Conservation (phyloP, 2,329 filamentous ascomycete genomes). For the Penicillium oxalicum region DNA sequence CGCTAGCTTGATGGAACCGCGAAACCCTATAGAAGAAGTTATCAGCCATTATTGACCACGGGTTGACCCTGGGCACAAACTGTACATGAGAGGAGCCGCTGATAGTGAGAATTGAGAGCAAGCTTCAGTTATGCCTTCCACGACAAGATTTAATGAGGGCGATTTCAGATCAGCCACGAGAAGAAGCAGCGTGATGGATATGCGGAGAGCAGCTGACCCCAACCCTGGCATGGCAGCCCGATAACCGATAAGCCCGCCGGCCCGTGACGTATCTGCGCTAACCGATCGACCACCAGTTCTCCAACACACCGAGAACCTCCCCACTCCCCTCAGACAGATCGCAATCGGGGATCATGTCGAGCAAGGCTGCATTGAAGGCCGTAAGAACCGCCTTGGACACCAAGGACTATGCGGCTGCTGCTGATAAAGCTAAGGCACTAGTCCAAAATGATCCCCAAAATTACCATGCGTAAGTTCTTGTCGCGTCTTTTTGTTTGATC, state of each 20-base stretch:
- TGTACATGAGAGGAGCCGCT: too few relatives aligned
- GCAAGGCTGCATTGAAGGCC: constrained; percentile 72
- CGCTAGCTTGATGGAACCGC: too few relatives aligned
- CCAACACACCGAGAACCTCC: constrained; percentile 17
- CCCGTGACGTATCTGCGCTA: constrained; percentile 25
- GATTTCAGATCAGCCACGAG: too few relatives aligned
- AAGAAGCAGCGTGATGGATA: background rate
- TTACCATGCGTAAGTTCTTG: constrained; percentile 65
- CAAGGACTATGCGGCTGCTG: constrained; percentile 71
- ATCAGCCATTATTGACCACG: too few relatives aligned
- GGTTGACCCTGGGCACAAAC: too few relatives aligned
- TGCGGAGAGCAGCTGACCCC: background rate
- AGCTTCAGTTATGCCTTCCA: too few relatives aligned
- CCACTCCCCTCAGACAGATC: constrained; percentile 10
- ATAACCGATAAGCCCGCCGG: constrained; percentile 11
- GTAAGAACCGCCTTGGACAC: constrained; percentile 72
- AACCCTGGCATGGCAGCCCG: constrained; percentile 2
- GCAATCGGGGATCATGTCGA: constrained; percentile 31
- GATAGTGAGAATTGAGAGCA: too few relatives aligned
- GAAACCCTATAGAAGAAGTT: too few relatives aligned
- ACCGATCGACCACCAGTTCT: constrained; percentile 10
- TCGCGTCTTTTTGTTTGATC: background rate
- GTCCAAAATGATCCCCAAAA: constrained; percentile 68
- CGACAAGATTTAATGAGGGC: too few relatives aligned
- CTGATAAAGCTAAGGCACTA: constrained; percentile 62